Evolutionary conservation across 2,329 filamentous ascomycete species (phyloP), one percentile per base, ranked within the genome.

Genomic region (Apiospora pterosperma): DNA sequence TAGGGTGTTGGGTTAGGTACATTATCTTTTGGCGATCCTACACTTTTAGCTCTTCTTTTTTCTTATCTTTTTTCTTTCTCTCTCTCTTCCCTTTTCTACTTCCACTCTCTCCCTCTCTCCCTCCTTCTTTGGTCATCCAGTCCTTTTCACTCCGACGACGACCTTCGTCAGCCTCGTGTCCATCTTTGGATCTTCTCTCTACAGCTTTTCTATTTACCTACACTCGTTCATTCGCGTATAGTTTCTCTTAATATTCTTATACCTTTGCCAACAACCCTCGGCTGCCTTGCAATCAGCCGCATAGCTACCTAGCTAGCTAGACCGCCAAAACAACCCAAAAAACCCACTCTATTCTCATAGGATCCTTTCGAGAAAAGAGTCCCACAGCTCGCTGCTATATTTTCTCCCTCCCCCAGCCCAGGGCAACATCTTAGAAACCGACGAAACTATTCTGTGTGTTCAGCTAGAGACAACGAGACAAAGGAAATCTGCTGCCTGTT

Each of bases 101-200:
- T 31, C 59, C 59, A 41, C 36, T 41, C 59, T 61, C 59, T 39
- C 28, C 42, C 64, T 31, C 44, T 55, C 59, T 58, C 58, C 62
- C 55, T 34, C 62, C 42, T 44, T 36, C 58, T 41, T 34, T 42
- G 64, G 62, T 64, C 64, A 59, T 62, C 44, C 64, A 63, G 62
- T 66, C 64, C 62, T 64, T 66, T 66, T 59, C 62, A 59, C 59
- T 31, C 48, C 48, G 58, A 59, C 63, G 58, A 28, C 61, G 36
- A 38, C 52, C 41, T 63, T 52, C 48, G 48, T 59, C 36, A 61
- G 59, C 64, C 59, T 61, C 34, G 62, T 23, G 52, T 65, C 64
- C 64, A 62, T 42, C 59, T 66, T 66, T 66, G 62, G 64, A 66
- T 66, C 64, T 66, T 66, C 62, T 62, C 59, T n/a, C 59, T 39